Evolutionary conservation across 345 rosid species (phyloP).

Genomic region (Melaleuca alternifolia): DNA sequence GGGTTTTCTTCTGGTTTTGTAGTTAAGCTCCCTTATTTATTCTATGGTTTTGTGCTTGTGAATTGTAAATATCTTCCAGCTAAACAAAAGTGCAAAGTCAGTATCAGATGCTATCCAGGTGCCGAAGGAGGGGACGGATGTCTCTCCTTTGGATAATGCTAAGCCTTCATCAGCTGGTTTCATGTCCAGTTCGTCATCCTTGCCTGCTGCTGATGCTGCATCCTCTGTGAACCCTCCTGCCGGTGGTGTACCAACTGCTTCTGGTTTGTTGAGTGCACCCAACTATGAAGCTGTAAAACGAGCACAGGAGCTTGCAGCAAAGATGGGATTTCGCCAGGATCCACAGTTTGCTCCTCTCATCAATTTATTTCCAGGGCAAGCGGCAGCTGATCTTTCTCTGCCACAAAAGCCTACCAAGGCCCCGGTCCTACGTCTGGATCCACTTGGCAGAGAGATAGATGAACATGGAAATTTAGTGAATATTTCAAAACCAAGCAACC

Average conservation of each 20-base stretch:
- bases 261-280: constrained; percentile 23
- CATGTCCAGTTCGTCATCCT: constrained; percentile 11
- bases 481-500: constrained; percentile 76
- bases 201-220: constrained; percentile 7
- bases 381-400: constrained; percentile 34
- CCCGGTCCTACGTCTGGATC: constrained; percentile 86
- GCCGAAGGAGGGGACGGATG: constrained; percentile 9
- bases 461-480: constrained; percentile 88
- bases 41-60: neutral
- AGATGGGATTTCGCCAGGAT: constrained; percentile 79
- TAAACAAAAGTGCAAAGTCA: constrained; percentile 30
- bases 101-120: constrained; percentile 25
- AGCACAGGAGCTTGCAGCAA: constrained; percentile 84
- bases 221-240: constrained; percentile 25
- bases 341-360: constrained; percentile 62
- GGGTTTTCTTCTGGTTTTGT: neutral
- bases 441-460: constrained; percentile 93
- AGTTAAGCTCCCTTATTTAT: neutral
- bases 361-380: constrained; percentile 68
- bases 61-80: constrained; percentile 22
- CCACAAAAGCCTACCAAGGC: constrained; percentile 80
- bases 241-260: constrained; percentile 14
- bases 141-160: constrained; percentile 1
- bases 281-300: constrained; percentile 74
- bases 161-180: constrained; percentile 14